Percentiles rank a stretch among this genome's conserved stretches.
phyloP scores from a whole-genome alignment of 306 rosid genomes.

The Acacia crassicarpa region DNA sequence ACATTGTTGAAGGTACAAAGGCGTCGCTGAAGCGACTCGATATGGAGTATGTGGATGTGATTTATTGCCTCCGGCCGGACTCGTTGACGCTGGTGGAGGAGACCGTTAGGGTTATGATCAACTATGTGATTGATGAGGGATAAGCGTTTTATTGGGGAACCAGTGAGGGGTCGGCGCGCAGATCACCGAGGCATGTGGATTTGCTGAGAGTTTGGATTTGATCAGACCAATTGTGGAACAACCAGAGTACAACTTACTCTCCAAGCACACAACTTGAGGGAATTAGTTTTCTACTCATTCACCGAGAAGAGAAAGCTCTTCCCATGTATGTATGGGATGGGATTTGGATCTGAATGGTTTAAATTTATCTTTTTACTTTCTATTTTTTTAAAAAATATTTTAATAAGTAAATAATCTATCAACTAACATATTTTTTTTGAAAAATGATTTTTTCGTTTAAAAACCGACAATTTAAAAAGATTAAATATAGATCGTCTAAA shows the following conservation, averaged over 20 bases:
- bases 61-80: slow-evolving; percentile 87
- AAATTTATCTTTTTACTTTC: no score
- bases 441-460: no score
- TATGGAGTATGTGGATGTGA: slow-evolving; percentile 77
- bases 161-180: slow-evolving; percentile 96
- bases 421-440: no score
- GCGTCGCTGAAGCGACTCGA: slow-evolving; percentile 83
- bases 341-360: no score
- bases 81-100: slow-evolving; percentile 79
- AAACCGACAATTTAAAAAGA: no score
- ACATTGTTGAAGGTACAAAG: slow-evolving; percentile 79
- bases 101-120: slow-evolving; percentile 93
- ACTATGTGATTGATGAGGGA: slow-evolving; percentile 72
- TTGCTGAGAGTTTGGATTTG: slow-evolving; percentile 69
- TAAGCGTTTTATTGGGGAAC: slow-evolving; percentile 99
- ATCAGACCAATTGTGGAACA: slow-evolving; percentile 89
- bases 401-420: no score
- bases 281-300: no score
- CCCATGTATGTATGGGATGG: no score
- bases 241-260: slow-evolving; percentile 83
- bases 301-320: no score
- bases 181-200: slow-evolving; percentile 86
- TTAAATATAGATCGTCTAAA: no score
- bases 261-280: slow-evolving; percentile 81
- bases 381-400: no score